Base-by-base conservation (phyloP, 2,329 filamentous ascomycete genomes). In the Pseudogymnoascus sp. region DNA sequence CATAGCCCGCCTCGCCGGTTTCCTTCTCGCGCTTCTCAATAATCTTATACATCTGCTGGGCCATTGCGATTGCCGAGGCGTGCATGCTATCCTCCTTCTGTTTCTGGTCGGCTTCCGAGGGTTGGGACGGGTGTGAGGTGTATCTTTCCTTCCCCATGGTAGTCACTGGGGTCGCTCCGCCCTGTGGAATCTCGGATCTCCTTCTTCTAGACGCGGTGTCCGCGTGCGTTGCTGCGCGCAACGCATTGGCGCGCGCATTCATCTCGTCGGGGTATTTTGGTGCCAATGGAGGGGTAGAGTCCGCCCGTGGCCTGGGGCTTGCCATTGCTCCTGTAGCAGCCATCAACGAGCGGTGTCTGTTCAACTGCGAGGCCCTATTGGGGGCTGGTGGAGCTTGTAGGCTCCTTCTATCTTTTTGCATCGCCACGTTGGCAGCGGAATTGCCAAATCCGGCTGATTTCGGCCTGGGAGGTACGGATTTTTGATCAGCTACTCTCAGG, bases 21-120 rank as follows among this genome's bases (percentile, higher is more conserved):
- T 69, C 73, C 10, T 80, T 74, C 1, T 71, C 72, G 62, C 78
- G 78, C 67, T 77, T 84, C 67, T 90, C 85, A 69, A 92, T 87
- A 36, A 85, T 79, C 10, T 80, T 84, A 73, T 92, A 96, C 86
- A 96, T 93, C 69, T 89, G 85, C 75, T 88, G 90, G 6, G 93
- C 92, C 92, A 97, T 96, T 10, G 90, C 90, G 2, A 96, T 80
- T 2, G 93, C 92, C 19, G 92, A 93, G 31, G 92, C 90, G 67
- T 88, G 89, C 2, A 96, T 79, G 4, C 87, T 85, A 68, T 92
- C 89, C 51, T 87, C 84, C 65, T 84, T 85, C 66, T 84, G 86
- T 74, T 87, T 83, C 71, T 96, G 92, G 43, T 95, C 88, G 0
- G 86, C 77, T 71, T 96, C 90, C 1, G 83, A 78, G 25, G 85